Evolutionary conservation across 306 rosid genomes (phyloP).

Genomic region (Pueraria montana): DNA sequence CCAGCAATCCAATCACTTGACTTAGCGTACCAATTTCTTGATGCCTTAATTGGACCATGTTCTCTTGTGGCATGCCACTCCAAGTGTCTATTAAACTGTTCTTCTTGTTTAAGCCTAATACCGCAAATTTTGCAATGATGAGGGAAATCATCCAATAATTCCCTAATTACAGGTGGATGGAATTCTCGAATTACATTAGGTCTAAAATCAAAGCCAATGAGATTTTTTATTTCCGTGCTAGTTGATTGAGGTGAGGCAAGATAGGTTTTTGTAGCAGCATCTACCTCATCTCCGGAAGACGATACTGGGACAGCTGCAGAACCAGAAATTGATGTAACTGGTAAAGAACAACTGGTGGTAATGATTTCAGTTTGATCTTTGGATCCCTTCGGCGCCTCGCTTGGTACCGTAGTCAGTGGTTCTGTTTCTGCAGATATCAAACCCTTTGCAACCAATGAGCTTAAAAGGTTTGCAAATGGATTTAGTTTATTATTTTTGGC

Average conservation of each 20-base stretch:
- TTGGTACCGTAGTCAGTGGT: constrained; percentile 50
- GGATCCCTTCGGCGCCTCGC: constrained; percentile 50
- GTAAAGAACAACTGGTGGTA: constrained; percentile 50
- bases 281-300: constrained; percentile 55
- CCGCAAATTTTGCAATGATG: constrained; percentile 76
- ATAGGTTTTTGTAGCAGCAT: constrained; percentile 54
- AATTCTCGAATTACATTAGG: constrained; percentile 81
- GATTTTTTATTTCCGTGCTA: constrained; percentile 56
- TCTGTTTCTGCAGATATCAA: constrained; percentile 84
- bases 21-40: constrained; percentile 81
- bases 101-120: constrained; percentile 69
- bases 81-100: constrained; percentile 76
- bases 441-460: constrained; percentile 93
- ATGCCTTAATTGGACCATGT: constrained; percentile 48
- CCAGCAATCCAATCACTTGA: constrained; percentile 71
- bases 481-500: constrained; percentile 49
- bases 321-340: constrained; percentile 60
- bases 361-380: constrained; percentile 56
- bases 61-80: constrained; percentile 81
- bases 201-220: constrained; percentile 87
- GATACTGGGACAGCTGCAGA: constrained; percentile 54
- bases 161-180: constrained; percentile 73
- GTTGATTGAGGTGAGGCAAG: constrained; percentile 53
- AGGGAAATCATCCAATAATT: constrained; percentile 68
- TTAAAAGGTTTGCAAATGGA: constrained; percentile 87